Conservation (phyloP, 2,329 filamentous ascomycete species). For the Colletotrichum sp. region DNA sequence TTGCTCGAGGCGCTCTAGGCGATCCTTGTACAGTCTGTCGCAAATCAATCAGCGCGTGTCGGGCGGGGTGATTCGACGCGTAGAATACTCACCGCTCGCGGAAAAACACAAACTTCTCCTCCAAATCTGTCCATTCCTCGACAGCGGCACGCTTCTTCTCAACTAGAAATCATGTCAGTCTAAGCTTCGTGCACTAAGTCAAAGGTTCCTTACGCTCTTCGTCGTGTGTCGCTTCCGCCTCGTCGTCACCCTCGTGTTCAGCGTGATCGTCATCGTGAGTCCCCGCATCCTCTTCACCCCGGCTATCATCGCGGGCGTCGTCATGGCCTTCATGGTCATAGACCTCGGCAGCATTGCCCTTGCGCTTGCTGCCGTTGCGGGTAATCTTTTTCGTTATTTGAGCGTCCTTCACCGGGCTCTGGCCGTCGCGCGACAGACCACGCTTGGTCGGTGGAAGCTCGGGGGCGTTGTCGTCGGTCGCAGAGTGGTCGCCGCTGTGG, state of each 20-base stretch:
- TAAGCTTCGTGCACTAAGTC: background rate
- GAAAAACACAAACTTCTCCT: slow-evolving; percentile 87
- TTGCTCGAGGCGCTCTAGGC: slow-evolving; percentile 79
- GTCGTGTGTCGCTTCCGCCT: slow-evolving; percentile 64
- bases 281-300: slow-evolving; percentile 45
- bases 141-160: slow-evolving; percentile 81
- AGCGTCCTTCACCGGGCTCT: slow-evolving; percentile 24
- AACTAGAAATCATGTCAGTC: slow-evolving; percentile 51
- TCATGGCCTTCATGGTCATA: slow-evolving; percentile 27
- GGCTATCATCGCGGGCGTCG: slow-evolving; percentile 31
- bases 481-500: slow-evolving; percentile 44
- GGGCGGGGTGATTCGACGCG: background rate
- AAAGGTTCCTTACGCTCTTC: slow-evolving; percentile 62
- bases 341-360: slow-evolving; percentile 28
- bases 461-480: slow-evolving; percentile 51
- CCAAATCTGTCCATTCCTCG: slow-evolving; percentile 79
- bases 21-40: slow-evolving; percentile 82
- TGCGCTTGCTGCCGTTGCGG: slow-evolving; percentile 45
- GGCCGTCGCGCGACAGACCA: slow-evolving; percentile 30
- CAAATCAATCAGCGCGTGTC: slow-evolving; percentile 16
- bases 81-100: slow-evolving; percentile 69
- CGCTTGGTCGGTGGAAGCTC: slow-evolving; percentile 43
- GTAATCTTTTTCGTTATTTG: slow-evolving; percentile 43
- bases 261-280: slow-evolving; percentile 60
- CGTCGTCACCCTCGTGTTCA: slow-evolving; percentile 63